Evolutionary conservation across 768 basidiomycete genomes (phyloP).

Genomic region (Gyrodon lividus): DNA sequence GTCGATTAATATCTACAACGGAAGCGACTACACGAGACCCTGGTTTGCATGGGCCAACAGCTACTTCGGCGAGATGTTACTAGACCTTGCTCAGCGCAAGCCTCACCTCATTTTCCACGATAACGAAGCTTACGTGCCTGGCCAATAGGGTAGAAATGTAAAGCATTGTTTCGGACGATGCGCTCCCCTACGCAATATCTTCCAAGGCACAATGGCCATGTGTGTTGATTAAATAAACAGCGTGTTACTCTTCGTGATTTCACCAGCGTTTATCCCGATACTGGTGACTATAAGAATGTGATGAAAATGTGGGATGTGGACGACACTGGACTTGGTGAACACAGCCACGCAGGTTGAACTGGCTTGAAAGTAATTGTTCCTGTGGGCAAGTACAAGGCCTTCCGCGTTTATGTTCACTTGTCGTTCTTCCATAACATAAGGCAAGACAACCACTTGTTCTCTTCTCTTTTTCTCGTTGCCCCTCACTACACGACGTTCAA

Average conservation of each 20-base stretch:
- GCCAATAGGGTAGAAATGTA: conserved; percentile 29
- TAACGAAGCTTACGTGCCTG: conserved; percentile 55
- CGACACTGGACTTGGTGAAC: background rate
- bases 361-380: background rate
- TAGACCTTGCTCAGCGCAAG: conserved; percentile 73
- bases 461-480: conserved; percentile 2
- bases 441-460: conserved; percentile 13
- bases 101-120: conserved; percentile 63
- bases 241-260: background rate
- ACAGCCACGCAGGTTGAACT: background rate
- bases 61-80: conserved; percentile 80
- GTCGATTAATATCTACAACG: conserved; percentile 61
- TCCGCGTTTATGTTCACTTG: conserved; percentile 17
- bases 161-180: background rate
- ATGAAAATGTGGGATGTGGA: background rate
- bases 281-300: background rate
- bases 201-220: background rate
- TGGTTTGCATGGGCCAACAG: conserved; percentile 88
- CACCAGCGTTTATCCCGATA: no score
- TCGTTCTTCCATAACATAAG: conserved; percentile 10
- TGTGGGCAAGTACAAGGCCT: background rate
- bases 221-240: no score
- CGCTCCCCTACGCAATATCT: background rate
- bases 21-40: conserved; percentile 57
- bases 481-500: conserved; percentile 4